These are phyloP conservation scores for Nothophoma quercina DNA, from an alignment of 2,329 filamentous ascomycete species.

Conservation along the genomic window DNA sequence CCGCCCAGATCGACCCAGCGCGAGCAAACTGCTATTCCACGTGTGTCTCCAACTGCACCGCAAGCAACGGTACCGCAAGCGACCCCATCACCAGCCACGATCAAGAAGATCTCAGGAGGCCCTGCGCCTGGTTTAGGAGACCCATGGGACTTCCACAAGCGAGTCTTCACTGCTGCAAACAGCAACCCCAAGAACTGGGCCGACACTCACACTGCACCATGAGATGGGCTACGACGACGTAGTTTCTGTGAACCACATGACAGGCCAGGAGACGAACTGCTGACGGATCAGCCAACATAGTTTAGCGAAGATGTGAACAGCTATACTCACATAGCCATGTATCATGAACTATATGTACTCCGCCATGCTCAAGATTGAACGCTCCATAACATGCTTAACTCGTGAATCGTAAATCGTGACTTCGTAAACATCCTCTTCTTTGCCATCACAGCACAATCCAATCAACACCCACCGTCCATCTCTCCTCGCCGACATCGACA, in stretches of 20 bases:
- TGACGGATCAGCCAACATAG: neutral
- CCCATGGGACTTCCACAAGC: no score
- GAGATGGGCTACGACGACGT: neutral
- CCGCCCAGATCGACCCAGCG: neutral
- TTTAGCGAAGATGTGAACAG: neutral
- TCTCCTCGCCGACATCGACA: constrained; percentile 44
- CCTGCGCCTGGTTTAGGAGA: no score
- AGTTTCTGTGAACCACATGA: no score
- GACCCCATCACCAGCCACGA: neutral
- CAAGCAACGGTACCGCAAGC: no score
- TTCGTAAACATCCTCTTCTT: constrained; percentile 10
- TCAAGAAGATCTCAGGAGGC: no score
- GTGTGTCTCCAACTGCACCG: neutral
- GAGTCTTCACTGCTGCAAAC: neutral
- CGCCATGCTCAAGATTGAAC: no score
- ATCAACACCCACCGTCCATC: constrained; percentile 53
- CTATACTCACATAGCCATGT: neutral
- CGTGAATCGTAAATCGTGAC: constrained; percentile 16
- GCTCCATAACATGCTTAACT: no score
- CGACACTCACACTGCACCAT: neutral
- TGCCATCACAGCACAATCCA: constrained; percentile 45
- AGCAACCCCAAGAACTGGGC: neutral
- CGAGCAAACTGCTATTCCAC: neutral
- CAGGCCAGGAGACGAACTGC: neutral
- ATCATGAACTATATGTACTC: no score